Evolutionary conservation across 495 filamentous ascomycete genomes (phyloP).

Genomic region (Aspergillus bertholletiae): DNA sequence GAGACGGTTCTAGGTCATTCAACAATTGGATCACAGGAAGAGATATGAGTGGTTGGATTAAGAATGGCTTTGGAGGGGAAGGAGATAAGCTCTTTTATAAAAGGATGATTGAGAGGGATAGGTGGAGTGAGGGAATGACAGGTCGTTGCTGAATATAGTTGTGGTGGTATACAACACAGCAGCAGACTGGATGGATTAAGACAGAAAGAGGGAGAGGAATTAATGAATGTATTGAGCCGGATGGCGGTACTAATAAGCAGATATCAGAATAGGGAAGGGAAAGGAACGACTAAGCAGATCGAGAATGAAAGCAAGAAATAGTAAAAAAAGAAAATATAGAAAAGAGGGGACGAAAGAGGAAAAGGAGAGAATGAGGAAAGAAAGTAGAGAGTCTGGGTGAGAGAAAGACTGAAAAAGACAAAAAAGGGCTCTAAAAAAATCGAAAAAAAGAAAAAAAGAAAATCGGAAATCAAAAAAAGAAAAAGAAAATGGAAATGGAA

Average conservation of each 20-base stretch:
- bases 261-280: constrained; percentile 16
- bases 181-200: constrained; percentile 2
- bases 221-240: constrained; percentile 16
- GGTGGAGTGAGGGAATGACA: constrained; percentile 9
- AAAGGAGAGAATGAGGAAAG: constrained; percentile 17
- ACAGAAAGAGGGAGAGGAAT: constrained; percentile 3
- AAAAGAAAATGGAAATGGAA: constrained; percentile 10
- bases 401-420: constrained; percentile 11
- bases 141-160: not conserved
- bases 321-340: constrained; percentile 11
- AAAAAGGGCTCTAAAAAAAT: constrained; percentile 14
- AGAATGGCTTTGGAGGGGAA: constrained; percentile 3
- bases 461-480: constrained; percentile 1
- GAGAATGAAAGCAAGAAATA: constrained; percentile 14
- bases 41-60: constrained; percentile 6
- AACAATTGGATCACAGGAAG: constrained; percentile 13
- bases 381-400: constrained; percentile 9
- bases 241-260: constrained; percentile 13
- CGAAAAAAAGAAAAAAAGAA: constrained; percentile 11
- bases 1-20: constrained; percentile 4
- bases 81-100: constrained; percentile 8
- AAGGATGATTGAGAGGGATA: constrained; percentile 1
- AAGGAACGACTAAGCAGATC: constrained; percentile 21
- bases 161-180: constrained; percentile 3
- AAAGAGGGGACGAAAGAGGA: constrained; percentile 19